Percentiles rank a stretch among this genome's conserved stretches.
These are phyloP conservation scores for Filosporella fistucella DNA, from an alignment of 495 filamentous ascomycete species.

Conservation along the genomic window DNA sequence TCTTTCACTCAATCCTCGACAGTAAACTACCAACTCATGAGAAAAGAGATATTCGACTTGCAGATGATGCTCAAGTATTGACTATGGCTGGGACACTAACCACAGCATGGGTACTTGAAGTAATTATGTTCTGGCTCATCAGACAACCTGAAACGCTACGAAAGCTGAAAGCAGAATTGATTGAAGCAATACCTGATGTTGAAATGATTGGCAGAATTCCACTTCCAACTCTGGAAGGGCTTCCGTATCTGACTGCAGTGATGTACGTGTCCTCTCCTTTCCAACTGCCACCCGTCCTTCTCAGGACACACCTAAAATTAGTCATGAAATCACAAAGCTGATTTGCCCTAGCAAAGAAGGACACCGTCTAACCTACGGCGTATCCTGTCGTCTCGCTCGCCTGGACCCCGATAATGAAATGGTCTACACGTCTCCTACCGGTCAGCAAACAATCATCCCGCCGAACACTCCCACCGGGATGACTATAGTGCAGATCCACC, in stretches of 20 bases:
- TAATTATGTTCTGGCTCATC: constrained; percentile 29
- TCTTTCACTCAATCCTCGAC: constrained; percentile 4
- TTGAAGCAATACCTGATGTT: constrained; percentile 4
- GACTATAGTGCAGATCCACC: constrained; percentile 34
- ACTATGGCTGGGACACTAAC: constrained; percentile 26
- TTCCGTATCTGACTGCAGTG: constrained; percentile 10
- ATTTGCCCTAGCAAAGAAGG: constrained; percentile 35
- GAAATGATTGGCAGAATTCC: not conserved
- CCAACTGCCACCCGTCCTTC: not conserved
- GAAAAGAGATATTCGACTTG: not conserved
- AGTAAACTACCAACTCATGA: constrained; percentile 6
- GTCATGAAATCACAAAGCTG: not conserved
- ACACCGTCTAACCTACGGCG: constrained; percentile 34
- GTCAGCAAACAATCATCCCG: not conserved
- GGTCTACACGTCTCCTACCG: constrained; percentile 11
- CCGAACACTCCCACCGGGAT: constrained; percentile 34
- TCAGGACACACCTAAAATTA: not conserved
- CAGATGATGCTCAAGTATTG: constrained; percentile 25
- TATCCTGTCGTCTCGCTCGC: constrained; percentile 13
- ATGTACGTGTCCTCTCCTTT: not conserved
- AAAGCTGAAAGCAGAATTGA: constrained; percentile 26
- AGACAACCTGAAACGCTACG: constrained; percentile 16
- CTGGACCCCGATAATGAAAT: constrained; percentile 19
- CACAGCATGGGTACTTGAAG: constrained; percentile 21
- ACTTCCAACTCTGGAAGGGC: not conserved